Evolutionary conservation across 345 rosid species (phyloP).

Genomic region (Physaria fendleri): DNA sequence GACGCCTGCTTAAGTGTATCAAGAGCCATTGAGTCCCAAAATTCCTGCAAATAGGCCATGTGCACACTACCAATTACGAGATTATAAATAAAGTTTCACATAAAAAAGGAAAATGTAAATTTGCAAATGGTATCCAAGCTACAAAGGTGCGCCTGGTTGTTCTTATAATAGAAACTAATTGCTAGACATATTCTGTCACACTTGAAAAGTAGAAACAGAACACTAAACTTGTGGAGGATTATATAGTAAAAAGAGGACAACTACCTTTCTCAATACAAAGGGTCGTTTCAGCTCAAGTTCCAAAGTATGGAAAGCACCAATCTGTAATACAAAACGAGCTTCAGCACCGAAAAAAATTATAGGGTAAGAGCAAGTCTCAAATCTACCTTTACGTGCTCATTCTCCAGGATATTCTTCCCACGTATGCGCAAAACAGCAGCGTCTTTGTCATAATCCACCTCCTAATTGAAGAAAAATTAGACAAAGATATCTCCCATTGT

Average conservation of each 20-base stretch:
- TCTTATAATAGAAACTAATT: neutral
- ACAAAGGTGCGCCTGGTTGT: neutral
- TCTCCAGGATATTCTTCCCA: slow-evolving; percentile 79
- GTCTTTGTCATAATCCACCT: slow-evolving; percentile 75
- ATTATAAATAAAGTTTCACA: neutral
- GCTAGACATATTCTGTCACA: neutral
- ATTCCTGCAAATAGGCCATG: slow-evolving; percentile 35
- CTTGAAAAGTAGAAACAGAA: neutral
- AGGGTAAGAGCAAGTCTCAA: neutral
- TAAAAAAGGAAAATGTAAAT: neutral
- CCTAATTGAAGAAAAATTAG: slow-evolving; percentile 31
- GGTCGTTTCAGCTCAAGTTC: slow-evolving; percentile 79
- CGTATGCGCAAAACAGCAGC: slow-evolving; percentile 74
- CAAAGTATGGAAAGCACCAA: slow-evolving; percentile 90
- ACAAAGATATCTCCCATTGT: neutral
- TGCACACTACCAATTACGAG: neutral
- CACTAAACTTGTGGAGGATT: neutral
- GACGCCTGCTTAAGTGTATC: slow-evolving; percentile 83
- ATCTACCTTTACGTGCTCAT: slow-evolving; percentile 80
- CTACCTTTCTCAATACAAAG: slow-evolving; percentile 86
- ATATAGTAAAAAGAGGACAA: neutral
- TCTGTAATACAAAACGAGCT: slow-evolving; percentile 37
- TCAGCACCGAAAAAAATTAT: neutral
- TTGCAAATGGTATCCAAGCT: neutral
- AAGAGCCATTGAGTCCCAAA: slow-evolving; percentile 88